Percentiles rank a stretch among this genome's conserved stretches.
These are phyloP conservation scores for Thuja plicata DNA, from an alignment of 83 land plant species.

Conservation along the genomic window DNA sequence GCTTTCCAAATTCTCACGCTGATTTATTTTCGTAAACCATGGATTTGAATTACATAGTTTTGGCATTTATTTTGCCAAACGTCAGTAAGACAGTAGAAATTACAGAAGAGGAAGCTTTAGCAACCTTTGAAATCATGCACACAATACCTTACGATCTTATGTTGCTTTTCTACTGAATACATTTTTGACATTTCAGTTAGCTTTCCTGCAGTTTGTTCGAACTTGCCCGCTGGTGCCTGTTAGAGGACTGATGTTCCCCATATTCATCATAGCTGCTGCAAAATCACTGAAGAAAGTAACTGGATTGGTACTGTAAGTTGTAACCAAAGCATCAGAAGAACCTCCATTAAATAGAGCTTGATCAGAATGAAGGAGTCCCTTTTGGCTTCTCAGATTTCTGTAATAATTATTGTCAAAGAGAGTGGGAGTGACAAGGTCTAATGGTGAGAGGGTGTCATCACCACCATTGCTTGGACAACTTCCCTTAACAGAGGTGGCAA, in stretches of 20 bases:
- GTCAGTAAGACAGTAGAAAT: background rate
- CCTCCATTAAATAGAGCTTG: slow-evolving; percentile 16
- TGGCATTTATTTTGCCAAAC: background rate
- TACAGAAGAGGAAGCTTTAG: background rate
- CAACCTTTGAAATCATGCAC: background rate
- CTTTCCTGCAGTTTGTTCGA: slow-evolving; percentile 23
- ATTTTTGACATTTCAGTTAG: slow-evolving; percentile 6
- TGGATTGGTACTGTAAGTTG: background rate
- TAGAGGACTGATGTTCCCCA: slow-evolving; percentile 28
- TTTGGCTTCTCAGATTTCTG: slow-evolving; percentile 9
- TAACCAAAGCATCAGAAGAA: slow-evolving; percentile 11
- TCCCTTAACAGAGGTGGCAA: slow-evolving; percentile 6
- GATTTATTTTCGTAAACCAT: too few relatives aligned
- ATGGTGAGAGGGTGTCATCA: slow-evolving; percentile 19
- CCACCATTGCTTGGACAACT: slow-evolving; percentile 18
- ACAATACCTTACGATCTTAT: background rate
- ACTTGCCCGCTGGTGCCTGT: slow-evolving; percentile 25
- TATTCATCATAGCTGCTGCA: slow-evolving; percentile 23
- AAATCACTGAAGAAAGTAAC: slow-evolving; percentile 22
- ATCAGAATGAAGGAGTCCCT: slow-evolving; percentile 22
- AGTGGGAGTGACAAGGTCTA: background rate
- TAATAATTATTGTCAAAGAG: slow-evolving; percentile 17
- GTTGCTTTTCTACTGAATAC: background rate
- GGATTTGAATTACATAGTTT: background rate
- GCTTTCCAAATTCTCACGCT: background rate